Evolutionary conservation across 148 eudicot genomes (phyloP).

Genomic region (Amaranthus cruentus): DNA sequence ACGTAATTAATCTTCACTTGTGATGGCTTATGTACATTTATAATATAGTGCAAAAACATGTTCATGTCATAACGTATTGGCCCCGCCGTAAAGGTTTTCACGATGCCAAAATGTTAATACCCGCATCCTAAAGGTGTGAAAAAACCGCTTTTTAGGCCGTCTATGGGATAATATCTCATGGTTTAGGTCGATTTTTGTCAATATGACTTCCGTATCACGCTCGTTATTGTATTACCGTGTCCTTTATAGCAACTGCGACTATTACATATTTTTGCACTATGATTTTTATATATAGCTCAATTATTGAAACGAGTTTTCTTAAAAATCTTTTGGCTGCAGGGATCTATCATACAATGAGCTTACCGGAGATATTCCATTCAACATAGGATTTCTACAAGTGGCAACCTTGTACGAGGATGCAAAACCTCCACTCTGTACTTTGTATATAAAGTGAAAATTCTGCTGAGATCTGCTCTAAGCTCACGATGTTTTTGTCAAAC

Average conservation of each 20-base stretch:
- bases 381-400: conserved; percentile 95
- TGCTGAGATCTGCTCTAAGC: neutral
- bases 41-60: neutral
- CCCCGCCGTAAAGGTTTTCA: no score
- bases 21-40: neutral
- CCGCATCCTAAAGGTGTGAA: no score
- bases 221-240: no score
- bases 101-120: no score
- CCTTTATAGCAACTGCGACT: no score
- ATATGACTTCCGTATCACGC: no score
- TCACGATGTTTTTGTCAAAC: neutral
- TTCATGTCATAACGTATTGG: no score
- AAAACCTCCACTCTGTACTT: neutral
- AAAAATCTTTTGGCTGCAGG: conserved; percentile 32
- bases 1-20: conserved; percentile 30
- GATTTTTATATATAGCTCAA: neutral
- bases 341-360: conserved; percentile 92
- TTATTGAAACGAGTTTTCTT: conserved; percentile 7
- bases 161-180: no score
- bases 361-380: conserved; percentile 87
- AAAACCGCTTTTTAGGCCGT: no score
- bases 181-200: no score
- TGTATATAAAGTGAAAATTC: neutral
- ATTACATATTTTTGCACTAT: no score
- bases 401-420: conserved; percentile 74